Evolutionary conservation across 805 yeast genomes (phyloP).

Genomic region (Yarrowia phangngaensis): DNA sequence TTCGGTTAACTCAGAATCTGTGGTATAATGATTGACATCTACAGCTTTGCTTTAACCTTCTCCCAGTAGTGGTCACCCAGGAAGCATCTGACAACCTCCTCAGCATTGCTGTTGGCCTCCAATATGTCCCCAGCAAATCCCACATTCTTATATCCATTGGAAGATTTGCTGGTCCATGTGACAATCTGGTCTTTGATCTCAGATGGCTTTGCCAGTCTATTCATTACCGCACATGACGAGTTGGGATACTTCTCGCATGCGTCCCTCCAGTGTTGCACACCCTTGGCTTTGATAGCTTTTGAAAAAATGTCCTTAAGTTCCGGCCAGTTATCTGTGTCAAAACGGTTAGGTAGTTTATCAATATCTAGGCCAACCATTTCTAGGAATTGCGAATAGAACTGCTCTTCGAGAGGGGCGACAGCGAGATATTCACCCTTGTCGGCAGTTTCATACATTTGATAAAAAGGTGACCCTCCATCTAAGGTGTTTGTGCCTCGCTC

Average conservation of each 20-base stretch:
- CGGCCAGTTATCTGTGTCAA: constrained; percentile 18
- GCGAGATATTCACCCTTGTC: constrained; percentile 28
- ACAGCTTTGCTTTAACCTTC: constrained; percentile 23
- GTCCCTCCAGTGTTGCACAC: constrained; percentile 23
- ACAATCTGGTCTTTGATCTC: constrained; percentile 25
- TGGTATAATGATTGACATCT: too few relatives aligned
- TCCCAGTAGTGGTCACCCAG: constrained; percentile 19
- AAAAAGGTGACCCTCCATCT: constrained; percentile 30
- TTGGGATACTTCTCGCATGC: constrained; percentile 22
- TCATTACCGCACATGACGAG: constrained; percentile 22
- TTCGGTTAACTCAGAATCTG: too few relatives aligned
- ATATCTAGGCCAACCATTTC: constrained; percentile 26
- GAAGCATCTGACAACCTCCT: neutral
- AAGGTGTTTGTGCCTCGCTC: constrained; percentile 28
- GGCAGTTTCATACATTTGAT: constrained; percentile 29
- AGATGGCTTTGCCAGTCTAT: constrained; percentile 10
- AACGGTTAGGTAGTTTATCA: constrained; percentile 11
- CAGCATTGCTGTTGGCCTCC: constrained; percentile 9
- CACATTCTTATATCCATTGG: neutral
- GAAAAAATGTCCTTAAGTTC: constrained; percentile 5
- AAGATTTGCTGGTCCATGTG: constrained; percentile 10
- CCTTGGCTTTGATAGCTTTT: neutral
- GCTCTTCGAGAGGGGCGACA: constrained; percentile 30
- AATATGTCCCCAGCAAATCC: constrained; percentile 12
- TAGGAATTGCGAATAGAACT: constrained; percentile 28